Conservation (phyloP, 805 yeast species). For the Barnettozyma sp. region DNA sequence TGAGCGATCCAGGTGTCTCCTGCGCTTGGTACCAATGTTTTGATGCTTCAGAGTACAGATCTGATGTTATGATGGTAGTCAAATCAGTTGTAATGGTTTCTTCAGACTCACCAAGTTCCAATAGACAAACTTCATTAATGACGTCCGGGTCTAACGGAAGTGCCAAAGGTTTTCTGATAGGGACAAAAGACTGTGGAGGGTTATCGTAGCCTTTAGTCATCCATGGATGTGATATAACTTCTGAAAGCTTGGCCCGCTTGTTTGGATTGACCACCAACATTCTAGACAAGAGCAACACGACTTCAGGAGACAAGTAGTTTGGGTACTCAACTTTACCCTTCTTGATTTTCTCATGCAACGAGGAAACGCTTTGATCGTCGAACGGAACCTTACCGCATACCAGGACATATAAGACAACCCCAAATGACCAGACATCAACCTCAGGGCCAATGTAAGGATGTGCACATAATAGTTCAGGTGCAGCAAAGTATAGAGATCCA, state of each 20-base stretch:
- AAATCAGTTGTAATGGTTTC: slow-evolving; percentile 52
- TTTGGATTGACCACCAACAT: slow-evolving; percentile 90
- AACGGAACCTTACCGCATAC: slow-evolving; percentile 98
- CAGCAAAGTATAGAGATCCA: slow-evolving; percentile 96
- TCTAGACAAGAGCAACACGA: slow-evolving; percentile 68
- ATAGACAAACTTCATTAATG: slow-evolving; percentile 63
- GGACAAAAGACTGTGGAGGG: slow-evolving; percentile 63
- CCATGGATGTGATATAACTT: slow-evolving; percentile 90
- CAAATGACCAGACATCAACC: slow-evolving; percentile 97
- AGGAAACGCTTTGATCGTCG: slow-evolving; percentile 90
- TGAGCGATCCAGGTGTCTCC: slow-evolving; percentile 8
- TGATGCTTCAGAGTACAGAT: slow-evolving; percentile 56
- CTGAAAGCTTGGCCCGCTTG: slow-evolving; percentile 70
- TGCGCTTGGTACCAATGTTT: slow-evolving; percentile 46
- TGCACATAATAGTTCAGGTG: slow-evolving; percentile 92
- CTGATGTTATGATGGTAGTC: slow-evolving; percentile 50
- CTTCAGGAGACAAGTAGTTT: slow-evolving; percentile 67
- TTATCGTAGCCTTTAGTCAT: slow-evolving; percentile 82
- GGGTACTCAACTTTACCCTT: slow-evolving; percentile 92
- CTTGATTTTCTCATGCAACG: slow-evolving; percentile 88
- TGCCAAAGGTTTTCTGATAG: slow-evolving; percentile 67
- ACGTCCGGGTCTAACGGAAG: slow-evolving; percentile 63
- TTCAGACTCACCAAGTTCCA: slow-evolving; percentile 68
- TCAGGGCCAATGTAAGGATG: slow-evolving; percentile 94
- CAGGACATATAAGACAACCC: slow-evolving; percentile 88